Evolutionary conservation across 345 rosid species (phyloP), one percentile per base, ranked within the genome.

Genomic region (Eucalyptus dawsonii): DNA sequence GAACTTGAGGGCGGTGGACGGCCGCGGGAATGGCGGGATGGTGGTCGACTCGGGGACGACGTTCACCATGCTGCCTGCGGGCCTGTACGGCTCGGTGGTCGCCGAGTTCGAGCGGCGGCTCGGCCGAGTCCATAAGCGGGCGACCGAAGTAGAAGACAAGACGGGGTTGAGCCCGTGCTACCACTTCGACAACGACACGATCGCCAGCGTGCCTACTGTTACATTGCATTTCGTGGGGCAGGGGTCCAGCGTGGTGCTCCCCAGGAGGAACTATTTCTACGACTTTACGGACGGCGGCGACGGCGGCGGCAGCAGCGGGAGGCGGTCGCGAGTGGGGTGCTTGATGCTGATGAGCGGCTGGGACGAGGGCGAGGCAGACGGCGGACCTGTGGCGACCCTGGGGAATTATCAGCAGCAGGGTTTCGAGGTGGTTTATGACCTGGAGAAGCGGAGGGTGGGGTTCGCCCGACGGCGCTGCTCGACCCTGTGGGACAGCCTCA

Each of bases 321-420:
- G 87, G 93, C 91, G 94, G 91, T 94, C 94, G 88, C 94, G 86
- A 16, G 95, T 95, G 5, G 99, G 99, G 21, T 97, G 99, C 83
- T 89, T 97, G 91, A 97, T 96, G 99, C 53, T 97, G 93, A 95
- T 97, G 98, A 94, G 96, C 96, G 97, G 97, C 19, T 98, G 99
- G 40, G 97, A 94, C 89, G 99, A 97, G 54, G 86, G 90, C 15
- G 99, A 97, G 89, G 88, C 95, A 89, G 89, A 87, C 2, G 98
- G 97, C 89, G 99, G 99, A 87, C 97, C 99, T 8, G 98, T 94
- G 25, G 99, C 94, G 2, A 95, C 94, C 5, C 51, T 97, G 4
- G 99, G 99, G 34, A 97, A 97, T 89, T 97, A 95, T 56, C 99
- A 97, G 91, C 99, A 97, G 47, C 99, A 97, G 91, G 99, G 99